A percentile compares a stretch with the other conserved stretches of the same genome.
Evolutionary conservation across 352 stramenopile genomes (phyloP).

Genomic region (Thalassiosira livingstoniorum): DNA sequence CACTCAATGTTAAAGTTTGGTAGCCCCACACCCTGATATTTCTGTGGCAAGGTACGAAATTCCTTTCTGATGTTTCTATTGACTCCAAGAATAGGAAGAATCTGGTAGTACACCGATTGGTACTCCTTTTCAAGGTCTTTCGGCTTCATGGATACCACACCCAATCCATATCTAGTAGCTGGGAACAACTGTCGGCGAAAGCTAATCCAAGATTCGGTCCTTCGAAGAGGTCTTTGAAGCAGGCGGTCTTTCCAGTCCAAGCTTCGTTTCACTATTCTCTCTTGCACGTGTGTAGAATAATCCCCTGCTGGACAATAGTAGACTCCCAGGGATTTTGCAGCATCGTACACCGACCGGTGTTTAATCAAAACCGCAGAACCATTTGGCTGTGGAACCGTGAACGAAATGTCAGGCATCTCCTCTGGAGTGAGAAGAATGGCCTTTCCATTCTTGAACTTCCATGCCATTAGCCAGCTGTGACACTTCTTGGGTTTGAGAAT

Average conservation of each 20-base stretch:
- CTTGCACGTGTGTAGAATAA: neutral
- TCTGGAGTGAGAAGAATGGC: neutral
- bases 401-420: conserved; percentile 1
- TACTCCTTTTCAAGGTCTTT: neutral
- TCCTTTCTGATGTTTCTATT: conserved; percentile 1
- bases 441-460: conserved; percentile 21
- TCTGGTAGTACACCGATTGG: neutral
- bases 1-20: neutral
- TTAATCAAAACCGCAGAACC: conserved; percentile 13
- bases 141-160: neutral
- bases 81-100: neutral
- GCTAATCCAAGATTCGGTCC: neutral
- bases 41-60: neutral
- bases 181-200: neutral
- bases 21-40: conserved; percentile 5
- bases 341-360: neutral
- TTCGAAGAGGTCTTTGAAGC: neutral
- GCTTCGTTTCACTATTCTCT: conserved; percentile 13
- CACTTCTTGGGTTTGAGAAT: conserved; percentile 32
- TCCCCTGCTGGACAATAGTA: conserved; percentile 5
- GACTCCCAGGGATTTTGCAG: conserved; percentile 29
- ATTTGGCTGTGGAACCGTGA: conserved; percentile 32
- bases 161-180: neutral
- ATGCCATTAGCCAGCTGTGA: conserved; percentile 18
- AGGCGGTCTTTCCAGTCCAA: conserved; percentile 4